Evolutionary conservation across 208 protist species (phyloP), one percentile per base, ranked within the genome.

Genomic region (Novymonas esmeraldas): DNA sequence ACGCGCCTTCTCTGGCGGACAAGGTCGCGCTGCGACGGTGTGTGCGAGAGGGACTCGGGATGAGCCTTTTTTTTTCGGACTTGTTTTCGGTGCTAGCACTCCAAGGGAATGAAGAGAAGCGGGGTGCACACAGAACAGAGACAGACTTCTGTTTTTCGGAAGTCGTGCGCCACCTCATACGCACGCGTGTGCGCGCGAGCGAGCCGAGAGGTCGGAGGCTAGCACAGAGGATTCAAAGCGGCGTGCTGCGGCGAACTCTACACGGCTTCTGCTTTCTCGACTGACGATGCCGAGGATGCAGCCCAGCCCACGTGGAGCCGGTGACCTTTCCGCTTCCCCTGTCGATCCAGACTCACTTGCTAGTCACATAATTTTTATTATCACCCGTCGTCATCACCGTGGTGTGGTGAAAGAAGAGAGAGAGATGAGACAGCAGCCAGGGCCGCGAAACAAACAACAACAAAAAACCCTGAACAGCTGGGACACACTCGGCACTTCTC

Each of bases 331-430:
- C 28, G 22, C 14, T 54, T 64, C 22, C 29, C 31, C n/a, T 38
- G 20, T 41, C 52, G 1, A 54, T 50, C 44, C 59, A 18, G 59
- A 41, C n/a, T 33, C 10, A 41, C 11, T 54, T 52, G 45, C 28
- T 52, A 42, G 59, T 64, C 45, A 64, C 41, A 64, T 64, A 41
- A 54, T 64, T 64, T 64, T 64, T 50, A 52, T 61, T 61, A 13
- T 20, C 6, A 29, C 26, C 66, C 39, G 13, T 52, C 24, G 16
- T 41, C 51, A 48, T 31, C 28, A 39, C 2, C 52, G 14, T 64
- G 41, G n/a, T 62, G 20, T 62, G 16, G 57, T 20, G 64, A 7
- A 26, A 46, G 42, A 26, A 3, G 14, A 26, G 56, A 46, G 6
- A 24, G 18, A 16, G 24, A 48, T 38, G 18, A 26, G 0, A 18